Evolutionary conservation across 805 yeast species (phyloP).

Genomic region (Kazachstania africana): DNA sequence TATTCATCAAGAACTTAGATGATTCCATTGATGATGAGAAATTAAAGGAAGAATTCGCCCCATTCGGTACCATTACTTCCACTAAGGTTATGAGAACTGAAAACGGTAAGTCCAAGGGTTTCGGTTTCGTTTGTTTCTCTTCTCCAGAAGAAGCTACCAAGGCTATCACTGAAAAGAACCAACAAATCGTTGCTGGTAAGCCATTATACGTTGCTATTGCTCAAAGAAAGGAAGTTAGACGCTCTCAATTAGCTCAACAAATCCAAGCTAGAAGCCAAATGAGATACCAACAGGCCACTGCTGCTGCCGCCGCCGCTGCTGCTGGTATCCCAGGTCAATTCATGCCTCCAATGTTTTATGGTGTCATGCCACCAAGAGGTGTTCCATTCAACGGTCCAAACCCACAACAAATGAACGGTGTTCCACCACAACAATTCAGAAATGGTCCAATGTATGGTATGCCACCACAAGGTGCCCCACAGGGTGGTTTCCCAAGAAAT

Average conservation of each 20-base stretch:
- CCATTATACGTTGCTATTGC: conserved; percentile 98
- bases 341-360: conserved; percentile 31
- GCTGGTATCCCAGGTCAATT: conserved; percentile 31
- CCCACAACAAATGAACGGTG: conserved; percentile 69
- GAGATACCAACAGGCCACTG: conserved; percentile 95
- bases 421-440: conserved; percentile 53
- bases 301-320: conserved; percentile 31
- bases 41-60: conserved; percentile 83
- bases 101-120: conserved; percentile 90
- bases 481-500: conserved; percentile 37
- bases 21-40: conserved; percentile 85
- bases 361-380: conserved; percentile 70
- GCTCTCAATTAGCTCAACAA: conserved; percentile 94
- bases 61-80: conserved; percentile 89
- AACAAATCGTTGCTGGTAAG: conserved; percentile 86
- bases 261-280: conserved; percentile 96
- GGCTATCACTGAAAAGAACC: conserved; percentile 97
- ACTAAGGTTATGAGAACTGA: conserved; percentile 95
- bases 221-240: conserved; percentile 96
- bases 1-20: conserved; percentile 93
- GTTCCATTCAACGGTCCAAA: conserved; percentile 69
- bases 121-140: conserved; percentile 96
- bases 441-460: conserved; percentile 85
- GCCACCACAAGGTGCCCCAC: conserved; percentile 59
- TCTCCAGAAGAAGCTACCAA: conserved; percentile 98